Evolutionary conservation across 176 grass and related monocot genomes (phyloP).

Genomic region (Paspalum vaginatum): DNA sequence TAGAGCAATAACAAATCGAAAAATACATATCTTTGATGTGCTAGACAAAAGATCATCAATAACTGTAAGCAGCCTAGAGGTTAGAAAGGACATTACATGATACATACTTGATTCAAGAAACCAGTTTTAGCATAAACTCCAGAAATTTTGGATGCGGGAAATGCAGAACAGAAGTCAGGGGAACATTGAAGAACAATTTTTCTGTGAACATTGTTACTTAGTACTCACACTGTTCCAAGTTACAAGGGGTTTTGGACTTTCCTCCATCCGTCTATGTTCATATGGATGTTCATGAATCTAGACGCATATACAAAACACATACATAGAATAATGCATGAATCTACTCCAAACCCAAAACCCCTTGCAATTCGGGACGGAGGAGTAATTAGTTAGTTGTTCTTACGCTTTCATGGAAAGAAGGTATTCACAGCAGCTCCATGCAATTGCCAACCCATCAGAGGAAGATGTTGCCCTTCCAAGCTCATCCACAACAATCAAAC

Average conservation of each 20-base stretch:
- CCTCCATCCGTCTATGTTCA: too few relatives aligned
- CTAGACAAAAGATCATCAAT: background rate
- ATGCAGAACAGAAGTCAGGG: background rate
- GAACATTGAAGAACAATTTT: background rate
- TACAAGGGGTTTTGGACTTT: too few relatives aligned
- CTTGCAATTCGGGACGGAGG: too few relatives aligned
- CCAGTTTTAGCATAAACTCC: background rate
- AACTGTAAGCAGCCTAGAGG: slow-evolving; percentile 14
- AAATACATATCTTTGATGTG: slow-evolving; percentile 2
- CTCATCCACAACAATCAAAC: slow-evolving; percentile 92
- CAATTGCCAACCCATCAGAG: slow-evolving; percentile 93
- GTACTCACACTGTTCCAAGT: too few relatives aligned
- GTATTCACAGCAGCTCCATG: slow-evolving; percentile 98
- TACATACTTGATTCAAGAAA: slow-evolving; percentile 32
- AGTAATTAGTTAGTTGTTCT: slow-evolving; percentile 40
- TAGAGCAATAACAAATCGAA: background rate
- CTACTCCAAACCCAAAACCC: too few relatives aligned
- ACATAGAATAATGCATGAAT: too few relatives aligned
- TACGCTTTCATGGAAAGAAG: slow-evolving; percentile 83
- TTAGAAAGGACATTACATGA: slow-evolving; percentile 1
- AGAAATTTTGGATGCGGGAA: slow-evolving; percentile 1
- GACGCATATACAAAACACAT: too few relatives aligned
- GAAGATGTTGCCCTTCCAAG: slow-evolving; percentile 98
- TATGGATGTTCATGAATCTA: too few relatives aligned
- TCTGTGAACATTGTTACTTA: background rate